Evolutionary conservation across 228 moss, liverwort and hornwort genomes (phyloP), one percentile per base, ranked within the genome.

Genomic region (Sphagnum magellanicum): DNA sequence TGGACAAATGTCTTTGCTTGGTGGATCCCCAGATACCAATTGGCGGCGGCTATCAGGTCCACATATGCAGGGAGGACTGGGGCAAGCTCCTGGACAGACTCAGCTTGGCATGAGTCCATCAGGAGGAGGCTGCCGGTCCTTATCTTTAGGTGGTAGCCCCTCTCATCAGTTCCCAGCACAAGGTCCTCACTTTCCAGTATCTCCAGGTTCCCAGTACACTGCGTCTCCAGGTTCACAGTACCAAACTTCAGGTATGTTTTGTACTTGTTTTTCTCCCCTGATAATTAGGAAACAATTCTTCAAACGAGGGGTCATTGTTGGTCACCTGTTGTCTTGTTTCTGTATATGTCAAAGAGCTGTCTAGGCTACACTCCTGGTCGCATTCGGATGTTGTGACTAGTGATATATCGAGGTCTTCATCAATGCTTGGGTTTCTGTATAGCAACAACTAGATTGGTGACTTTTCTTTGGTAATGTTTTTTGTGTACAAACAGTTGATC

Each of bases 131-230:
- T 85, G 75, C 71, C 79, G 93, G 74, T 76, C 82, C 51, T 74
- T 95, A 73, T 78, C 91, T 63, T 74, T 97, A 52, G 97, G 97
- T 61, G 81, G 80, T 65, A 85, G 91, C 75, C 91, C 97, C 10
- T 88, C 93, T 62, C 32, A 32, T 32, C 76, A 80, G 67, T 81
- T 76, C 5, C 70, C 73, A 51, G 49, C 70, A 7, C 74, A 73
- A 8, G 80, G 87, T 59, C 76, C 82, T 73, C 74, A 83, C 10
- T 90, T 88, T 65, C 88, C 84, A 68, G 70, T 79, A 16, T 88
- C 90, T 57, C 88, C 91, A 8, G 89, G 83, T 57, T 79, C 91
- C 7, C 71, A 63, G 55, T 90, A 77, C 59, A 83, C 80, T 64
- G 83, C 74, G 6, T 91, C 94, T 8, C 88, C 90, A 4, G 81